A percentile compares a stretch with the other conserved stretches of the same genome.
These are phyloP conservation scores for Pseudogymnoascus sp. DNA, from an alignment of 2,329 filamentous ascomycete genomes.

Conservation along the genomic window DNA sequence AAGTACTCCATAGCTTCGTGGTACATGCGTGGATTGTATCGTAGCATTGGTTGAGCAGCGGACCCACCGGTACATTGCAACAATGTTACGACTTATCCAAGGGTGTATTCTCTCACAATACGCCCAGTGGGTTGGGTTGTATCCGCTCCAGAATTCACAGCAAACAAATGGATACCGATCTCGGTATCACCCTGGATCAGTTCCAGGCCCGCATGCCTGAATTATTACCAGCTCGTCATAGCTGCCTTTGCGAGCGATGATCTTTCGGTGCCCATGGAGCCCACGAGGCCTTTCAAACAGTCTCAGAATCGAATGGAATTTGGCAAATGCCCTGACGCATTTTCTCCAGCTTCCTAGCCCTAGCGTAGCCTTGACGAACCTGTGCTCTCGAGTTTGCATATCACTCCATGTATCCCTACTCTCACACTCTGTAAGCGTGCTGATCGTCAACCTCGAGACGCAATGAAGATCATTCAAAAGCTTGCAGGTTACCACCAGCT, in stretches of 20 bases:
- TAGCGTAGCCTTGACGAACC: background rate
- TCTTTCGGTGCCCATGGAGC: background rate
- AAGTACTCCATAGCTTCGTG: background rate
- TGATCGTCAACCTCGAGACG: slow-evolving; percentile 1
- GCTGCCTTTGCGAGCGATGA: background rate
- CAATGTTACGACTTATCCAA: background rate
- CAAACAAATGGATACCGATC: slow-evolving; percentile 18
- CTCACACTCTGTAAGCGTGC: background rate
- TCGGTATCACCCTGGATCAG: slow-evolving; percentile 17
- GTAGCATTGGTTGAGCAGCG: background rate
- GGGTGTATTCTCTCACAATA: background rate
- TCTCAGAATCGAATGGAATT: slow-evolving; percentile 7
- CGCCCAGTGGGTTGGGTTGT: background rate
- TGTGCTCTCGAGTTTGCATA: background rate
- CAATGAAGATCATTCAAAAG: slow-evolving; percentile 27
- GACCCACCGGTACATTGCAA: background rate
- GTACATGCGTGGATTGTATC: background rate
- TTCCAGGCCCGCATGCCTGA: background rate
- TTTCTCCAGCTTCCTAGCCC: background rate
- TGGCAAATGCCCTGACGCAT: background rate
- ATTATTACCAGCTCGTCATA: background rate
- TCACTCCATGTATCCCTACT: background rate
- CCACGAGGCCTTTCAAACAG: background rate
- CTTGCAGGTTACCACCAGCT: slow-evolving; percentile 31
- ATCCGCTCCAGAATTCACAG: background rate